phyloP scores from a whole-genome alignment of 176 grass and related monocot species.

The Bothriochloa decipiens region DNA sequence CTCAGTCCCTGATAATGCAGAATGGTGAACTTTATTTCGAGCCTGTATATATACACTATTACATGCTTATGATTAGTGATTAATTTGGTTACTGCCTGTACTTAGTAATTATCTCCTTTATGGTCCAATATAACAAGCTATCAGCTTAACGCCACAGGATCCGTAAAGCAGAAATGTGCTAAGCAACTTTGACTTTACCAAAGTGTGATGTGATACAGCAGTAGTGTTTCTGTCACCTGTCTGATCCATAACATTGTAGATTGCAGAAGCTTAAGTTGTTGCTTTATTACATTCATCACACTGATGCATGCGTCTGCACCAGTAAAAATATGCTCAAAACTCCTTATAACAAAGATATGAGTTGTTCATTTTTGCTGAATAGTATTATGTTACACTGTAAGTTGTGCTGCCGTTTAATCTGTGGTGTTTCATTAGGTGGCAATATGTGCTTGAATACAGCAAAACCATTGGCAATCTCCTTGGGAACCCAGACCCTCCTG shows the following conservation, averaged over 20 bases:
- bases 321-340: background rate
- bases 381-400: background rate
- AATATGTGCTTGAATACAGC: constrained; percentile 91
- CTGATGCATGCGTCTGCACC: background rate
- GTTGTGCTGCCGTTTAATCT: constrained; percentile 7
- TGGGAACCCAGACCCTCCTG: constrained; percentile 44
- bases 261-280: constrained; percentile 14
- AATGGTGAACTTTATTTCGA: constrained; percentile 62
- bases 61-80: constrained; percentile 3
- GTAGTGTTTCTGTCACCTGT: background rate
- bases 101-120: background rate
- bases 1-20: constrained; percentile 57
- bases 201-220: constrained; percentile 7
- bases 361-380: background rate
- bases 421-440: constrained; percentile 60
- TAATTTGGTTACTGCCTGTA: background rate
- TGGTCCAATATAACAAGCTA: background rate
- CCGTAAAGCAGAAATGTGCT: constrained; percentile 2
- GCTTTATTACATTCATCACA: background rate
- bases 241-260: background rate
- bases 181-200: constrained; percentile 8
- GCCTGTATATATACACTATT: background rate
- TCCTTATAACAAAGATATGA: background rate
- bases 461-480: constrained; percentile 72
- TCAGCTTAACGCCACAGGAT: constrained; percentile 2